Conservation (phyloP, 2,329 filamentous ascomycete species). For the Colletotrichum scovillei region DNA sequence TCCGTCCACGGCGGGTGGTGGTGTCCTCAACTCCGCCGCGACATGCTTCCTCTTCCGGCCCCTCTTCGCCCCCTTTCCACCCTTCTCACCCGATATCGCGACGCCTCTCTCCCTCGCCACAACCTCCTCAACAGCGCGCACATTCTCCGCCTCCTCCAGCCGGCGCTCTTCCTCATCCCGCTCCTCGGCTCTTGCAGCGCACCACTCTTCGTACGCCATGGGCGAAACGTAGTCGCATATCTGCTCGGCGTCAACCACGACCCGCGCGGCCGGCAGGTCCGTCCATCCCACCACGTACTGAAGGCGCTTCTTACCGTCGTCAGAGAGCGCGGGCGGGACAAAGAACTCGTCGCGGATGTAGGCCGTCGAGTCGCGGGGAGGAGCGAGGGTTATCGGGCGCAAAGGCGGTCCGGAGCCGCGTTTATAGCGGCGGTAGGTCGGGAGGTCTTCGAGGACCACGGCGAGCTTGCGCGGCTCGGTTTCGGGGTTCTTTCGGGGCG, state of each 20-base stretch:
- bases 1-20: slow-evolving; percentile 33
- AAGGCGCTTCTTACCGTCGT: slow-evolving; percentile 55
- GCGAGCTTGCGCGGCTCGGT: slow-evolving; percentile 13
- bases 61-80: neutral
- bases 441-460: slow-evolving; percentile 27
- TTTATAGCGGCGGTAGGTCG: slow-evolving; percentile 43
- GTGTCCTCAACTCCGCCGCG: neutral
- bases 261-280: slow-evolving; percentile 61
- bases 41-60: neutral
- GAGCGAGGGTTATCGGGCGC: slow-evolving; percentile 59
- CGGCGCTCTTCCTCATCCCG: slow-evolving; percentile 52
- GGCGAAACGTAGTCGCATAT: slow-evolving; percentile 71
- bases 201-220: slow-evolving; percentile 66
- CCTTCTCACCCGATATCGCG: neutral
- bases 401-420: slow-evolving; percentile 61
- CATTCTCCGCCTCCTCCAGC: slow-evolving; percentile 40
- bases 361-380: slow-evolving; percentile 62
- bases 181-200: slow-evolving; percentile 57
- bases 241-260: slow-evolving; percentile 57
- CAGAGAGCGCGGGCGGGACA: slow-evolving; percentile 49
- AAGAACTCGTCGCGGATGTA: slow-evolving; percentile 67
- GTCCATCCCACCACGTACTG: slow-evolving; percentile 67
- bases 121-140: slow-evolving; percentile 17
- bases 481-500: neutral
- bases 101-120: slow-evolving; percentile 8